Conservation (phyloP, 2,329 filamentous ascomycete species). For the Aspergillaceae sp. region DNA sequence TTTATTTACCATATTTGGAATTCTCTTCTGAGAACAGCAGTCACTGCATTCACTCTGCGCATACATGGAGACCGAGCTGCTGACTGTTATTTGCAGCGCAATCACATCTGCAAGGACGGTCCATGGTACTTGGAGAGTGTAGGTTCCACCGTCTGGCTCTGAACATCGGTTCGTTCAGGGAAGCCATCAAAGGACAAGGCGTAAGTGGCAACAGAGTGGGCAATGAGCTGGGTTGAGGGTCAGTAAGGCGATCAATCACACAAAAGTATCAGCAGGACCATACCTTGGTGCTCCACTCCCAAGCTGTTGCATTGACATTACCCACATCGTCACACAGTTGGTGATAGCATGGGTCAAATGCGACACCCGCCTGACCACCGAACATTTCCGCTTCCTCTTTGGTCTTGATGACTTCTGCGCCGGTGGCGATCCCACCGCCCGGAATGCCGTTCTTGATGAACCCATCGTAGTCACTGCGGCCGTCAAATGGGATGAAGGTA, state of each 20-base stretch:
- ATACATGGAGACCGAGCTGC: too few relatives aligned
- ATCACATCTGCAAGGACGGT: conserved; percentile 1
- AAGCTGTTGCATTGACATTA: conserved; percentile 48
- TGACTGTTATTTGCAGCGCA: background rate
- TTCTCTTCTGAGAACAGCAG: too few relatives aligned
- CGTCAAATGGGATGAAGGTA: conserved; percentile 66
- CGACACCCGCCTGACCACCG: conserved; percentile 58
- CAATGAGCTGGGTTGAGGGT: conserved; percentile 18
- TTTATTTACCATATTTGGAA: too few relatives aligned
- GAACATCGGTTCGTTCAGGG: conserved; percentile 41
- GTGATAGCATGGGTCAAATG: conserved; percentile 52
- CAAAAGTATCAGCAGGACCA: background rate
- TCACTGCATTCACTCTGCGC: too few relatives aligned
- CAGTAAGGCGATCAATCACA: conserved; percentile 7
- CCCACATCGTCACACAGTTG: conserved; percentile 43
- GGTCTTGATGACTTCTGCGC: conserved; percentile 69
- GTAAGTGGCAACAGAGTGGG: conserved; percentile 21
- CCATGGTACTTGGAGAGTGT: conserved; percentile 6
- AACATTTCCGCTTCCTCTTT: conserved; percentile 56
- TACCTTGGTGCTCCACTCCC: conserved; percentile 47
- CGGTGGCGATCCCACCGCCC: conserved; percentile 66
- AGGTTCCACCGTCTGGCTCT: background rate
- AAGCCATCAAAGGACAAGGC: conserved; percentile 53
- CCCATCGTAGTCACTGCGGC: conserved; percentile 69
- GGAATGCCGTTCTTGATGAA: conserved; percentile 68